phyloP scores from a whole-genome alignment of 2,329 filamentous ascomycete genomes.

The Trichophaea hybrida region DNA sequence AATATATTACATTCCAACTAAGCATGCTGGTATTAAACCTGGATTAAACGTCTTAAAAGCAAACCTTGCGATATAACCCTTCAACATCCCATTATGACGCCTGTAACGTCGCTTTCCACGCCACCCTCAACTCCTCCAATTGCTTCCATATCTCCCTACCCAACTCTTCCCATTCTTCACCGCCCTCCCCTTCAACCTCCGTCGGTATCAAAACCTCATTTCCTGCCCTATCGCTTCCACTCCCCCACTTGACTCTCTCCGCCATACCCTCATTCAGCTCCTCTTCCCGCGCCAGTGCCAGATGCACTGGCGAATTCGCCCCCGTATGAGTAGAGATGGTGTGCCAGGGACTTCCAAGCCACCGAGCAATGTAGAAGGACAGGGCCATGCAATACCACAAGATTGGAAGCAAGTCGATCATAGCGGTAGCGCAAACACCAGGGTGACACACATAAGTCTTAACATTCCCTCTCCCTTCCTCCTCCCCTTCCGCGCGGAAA shows the following conservation, averaged over 20 bases:
- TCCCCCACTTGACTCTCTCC: conserved; percentile 67
- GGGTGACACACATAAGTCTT: conserved; percentile 70
- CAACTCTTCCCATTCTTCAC: conserved; percentile 48
- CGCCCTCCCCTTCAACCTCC: conserved; percentile 60
- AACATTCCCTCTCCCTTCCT: conserved; percentile 32
- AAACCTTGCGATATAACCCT: too few relatives aligned
- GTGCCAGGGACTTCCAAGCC: conserved; percentile 81
- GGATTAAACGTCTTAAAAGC: too few relatives aligned
- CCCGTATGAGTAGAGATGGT: conserved; percentile 59
- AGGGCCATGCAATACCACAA: conserved; percentile 55
- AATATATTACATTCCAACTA: too few relatives aligned
- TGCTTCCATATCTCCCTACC: conserved; percentile 50
- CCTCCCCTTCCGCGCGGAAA: conserved; percentile 34
- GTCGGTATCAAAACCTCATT: conserved; percentile 54
- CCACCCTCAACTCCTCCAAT: conserved; percentile 55
- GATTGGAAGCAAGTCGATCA: conserved; percentile 59
- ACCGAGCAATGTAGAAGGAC: conserved; percentile 56
- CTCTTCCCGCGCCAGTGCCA: conserved; percentile 52
- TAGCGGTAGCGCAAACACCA: conserved; percentile 67
- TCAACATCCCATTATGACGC: neutral
- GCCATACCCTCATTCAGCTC: conserved; percentile 43
- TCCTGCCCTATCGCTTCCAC: conserved; percentile 46
- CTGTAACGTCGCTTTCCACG: conserved; percentile 43
- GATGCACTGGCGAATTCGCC: conserved; percentile 53
- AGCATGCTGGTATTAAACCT: too few relatives aligned